Conservation (phyloP, 306 rosid species). For the Gastrolobium villosum region DNA sequence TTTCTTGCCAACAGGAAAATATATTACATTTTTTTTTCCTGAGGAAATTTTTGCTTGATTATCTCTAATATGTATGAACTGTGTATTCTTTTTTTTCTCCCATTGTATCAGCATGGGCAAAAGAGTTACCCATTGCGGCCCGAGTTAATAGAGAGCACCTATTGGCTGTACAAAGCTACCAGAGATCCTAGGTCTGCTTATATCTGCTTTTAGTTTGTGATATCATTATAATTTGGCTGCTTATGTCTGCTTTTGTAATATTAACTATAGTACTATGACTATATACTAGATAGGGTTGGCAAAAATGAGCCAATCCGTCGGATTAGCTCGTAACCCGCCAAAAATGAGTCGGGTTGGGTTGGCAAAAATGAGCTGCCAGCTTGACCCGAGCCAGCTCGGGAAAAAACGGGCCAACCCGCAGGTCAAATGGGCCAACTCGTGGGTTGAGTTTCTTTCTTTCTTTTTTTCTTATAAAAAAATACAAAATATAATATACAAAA, state of each 20-base stretch:
- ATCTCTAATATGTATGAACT: slow-evolving; percentile 38
- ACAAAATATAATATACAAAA: too few species aligned
- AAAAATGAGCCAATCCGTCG: too few species aligned
- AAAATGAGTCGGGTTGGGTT: too few species aligned
- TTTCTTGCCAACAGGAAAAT: slow-evolving; percentile 22
- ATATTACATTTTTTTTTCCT: neutral
- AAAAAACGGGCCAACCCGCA: too few species aligned
- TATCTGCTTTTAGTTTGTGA: slow-evolving; percentile 43
- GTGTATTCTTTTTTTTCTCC: slow-evolving; percentile 8
- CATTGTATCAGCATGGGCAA: slow-evolving; percentile 80
- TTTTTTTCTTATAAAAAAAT: too few species aligned
- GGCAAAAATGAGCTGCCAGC: too few species aligned
- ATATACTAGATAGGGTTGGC: too few species aligned
- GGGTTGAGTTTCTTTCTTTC: too few species aligned
- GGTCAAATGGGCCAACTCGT: too few species aligned
- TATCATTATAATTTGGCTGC: slow-evolving; percentile 30
- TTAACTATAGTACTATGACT: slow-evolving; percentile 6
- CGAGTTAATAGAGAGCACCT: slow-evolving; percentile 97
- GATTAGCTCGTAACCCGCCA: too few species aligned
- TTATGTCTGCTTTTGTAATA: slow-evolving; percentile 40
- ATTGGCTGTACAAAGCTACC: slow-evolving; percentile 98
- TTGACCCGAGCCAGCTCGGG: too few species aligned
- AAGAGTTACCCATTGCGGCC: slow-evolving; percentile 95
- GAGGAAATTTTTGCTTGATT: slow-evolving; percentile 15
- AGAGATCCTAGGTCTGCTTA: slow-evolving; percentile 87